Base-by-base conservation (phyloP, 306 rosid genomes). In the Lotus japonicus region DNA sequence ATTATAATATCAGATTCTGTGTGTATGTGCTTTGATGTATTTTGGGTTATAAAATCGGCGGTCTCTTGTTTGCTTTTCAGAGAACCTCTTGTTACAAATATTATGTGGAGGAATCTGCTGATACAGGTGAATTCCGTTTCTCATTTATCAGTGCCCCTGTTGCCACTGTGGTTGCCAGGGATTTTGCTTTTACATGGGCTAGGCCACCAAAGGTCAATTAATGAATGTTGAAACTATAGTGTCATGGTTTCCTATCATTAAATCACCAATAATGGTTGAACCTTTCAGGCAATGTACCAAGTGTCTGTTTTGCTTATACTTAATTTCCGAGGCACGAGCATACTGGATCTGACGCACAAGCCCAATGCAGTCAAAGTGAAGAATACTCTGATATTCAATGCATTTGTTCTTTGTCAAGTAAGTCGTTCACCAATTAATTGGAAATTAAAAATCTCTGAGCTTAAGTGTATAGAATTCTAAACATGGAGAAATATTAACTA, bases 331-430 rank as follows among this genome's bases (percentile, higher is more conserved):
- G 98, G 98, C 13, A 78, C 5, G 51, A 79, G 60, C 59, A 31
- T 94, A 71, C 83, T 94, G 71, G 36, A 77, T 15, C 74, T 94
- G 68, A 14, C 70, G 44, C 66, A 35, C 21, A 73, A 83, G 31
- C 0, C 28, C 2, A 31, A 26, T 26, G 31, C 88, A 54, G 67
- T 18, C 70, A 79, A 69, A 88, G 80, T 86, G 84, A 88, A 90
- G 88, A 88, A 94, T 82, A 85, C 96, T 3, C 52, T 94, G 81
- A 94, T 94, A 80, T 94, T 94, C 81, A 94, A 94, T 72, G 74
- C 98, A 5, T 94, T 94, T 78, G 98, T 94, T 77, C 88, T 90
- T 50, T 94, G 97, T 63, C 98, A 88, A 75, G 98, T 94, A 85
- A 80, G 91, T 77, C 36, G 19, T 19, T 26, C 17, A 36, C 7